A percentile compares a stretch with the other conserved stretches of the same genome.
These are phyloP conservation scores for Naganishia albida DNA, from an alignment of 1,284 basidiomycete genomes.

Conservation along the genomic window DNA sequence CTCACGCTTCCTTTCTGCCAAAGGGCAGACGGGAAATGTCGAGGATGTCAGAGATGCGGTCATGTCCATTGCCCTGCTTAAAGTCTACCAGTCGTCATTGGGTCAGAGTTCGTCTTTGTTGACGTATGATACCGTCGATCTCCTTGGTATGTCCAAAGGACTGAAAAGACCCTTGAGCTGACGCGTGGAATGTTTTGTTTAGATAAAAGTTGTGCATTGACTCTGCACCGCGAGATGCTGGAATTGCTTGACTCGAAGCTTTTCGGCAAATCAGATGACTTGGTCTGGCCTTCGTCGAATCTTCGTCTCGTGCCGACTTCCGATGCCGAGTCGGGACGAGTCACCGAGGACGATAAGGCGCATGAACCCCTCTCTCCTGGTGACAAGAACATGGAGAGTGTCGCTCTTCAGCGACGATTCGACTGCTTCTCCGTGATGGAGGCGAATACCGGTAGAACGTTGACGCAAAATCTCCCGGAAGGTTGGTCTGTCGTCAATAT, in stretches of 20 bases:
- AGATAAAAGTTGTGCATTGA: slow-evolving; percentile 64
- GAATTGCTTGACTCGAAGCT: slow-evolving; percentile 49
- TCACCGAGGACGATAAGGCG: background rate
- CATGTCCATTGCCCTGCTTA: slow-evolving; percentile 68
- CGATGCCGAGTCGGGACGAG: background rate
- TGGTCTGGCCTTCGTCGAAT: slow-evolving; percentile 64
- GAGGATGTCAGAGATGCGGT: slow-evolving; percentile 71
- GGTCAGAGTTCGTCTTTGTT: slow-evolving; percentile 61
- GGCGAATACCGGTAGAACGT: background rate
- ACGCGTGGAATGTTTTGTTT: background rate
- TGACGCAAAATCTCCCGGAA: slow-evolving; percentile 56
- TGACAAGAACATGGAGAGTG: background rate
- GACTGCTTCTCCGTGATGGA: slow-evolving; percentile 13
- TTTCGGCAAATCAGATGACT: slow-evolving; percentile 60
- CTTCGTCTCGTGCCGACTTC: background rate
- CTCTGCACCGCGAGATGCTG: slow-evolving; percentile 69
- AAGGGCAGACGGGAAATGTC: slow-evolving; percentile 64
- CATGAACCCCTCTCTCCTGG: background rate
- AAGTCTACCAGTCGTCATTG: slow-evolving; percentile 74
- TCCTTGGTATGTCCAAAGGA: slow-evolving; percentile 64
- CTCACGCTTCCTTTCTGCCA: slow-evolving; percentile 65
- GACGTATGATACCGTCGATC: slow-evolving; percentile 62
- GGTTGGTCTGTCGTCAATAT: slow-evolving; percentile 87
- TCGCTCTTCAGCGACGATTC: background rate
- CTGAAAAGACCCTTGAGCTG: background rate